phyloP scores from a whole-genome alignment of 495 filamentous ascomycete genomes.

The Penicillium steckii region DNA sequence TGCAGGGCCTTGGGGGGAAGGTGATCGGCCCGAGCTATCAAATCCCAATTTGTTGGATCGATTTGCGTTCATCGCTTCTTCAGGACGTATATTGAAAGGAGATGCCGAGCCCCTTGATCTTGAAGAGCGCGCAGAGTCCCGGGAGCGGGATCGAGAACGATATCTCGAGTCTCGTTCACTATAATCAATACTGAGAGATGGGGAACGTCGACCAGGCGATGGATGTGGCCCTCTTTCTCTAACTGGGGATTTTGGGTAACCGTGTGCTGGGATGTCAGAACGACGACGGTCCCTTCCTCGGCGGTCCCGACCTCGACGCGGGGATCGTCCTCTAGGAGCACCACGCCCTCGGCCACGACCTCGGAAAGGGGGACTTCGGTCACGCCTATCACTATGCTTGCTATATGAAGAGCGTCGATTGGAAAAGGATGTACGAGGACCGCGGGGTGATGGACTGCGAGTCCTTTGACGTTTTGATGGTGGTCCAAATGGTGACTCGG shows the following conservation, averaged over 20 bases:
- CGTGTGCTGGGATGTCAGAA: conserved; percentile 20
- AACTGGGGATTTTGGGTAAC: conserved; percentile 31
- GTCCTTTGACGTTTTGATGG: conserved; percentile 46
- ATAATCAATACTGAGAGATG: conserved; percentile 28
- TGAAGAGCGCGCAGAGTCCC: conserved; percentile 33
- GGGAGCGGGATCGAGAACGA: conserved; percentile 33
- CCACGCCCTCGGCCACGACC: conserved; percentile 36
- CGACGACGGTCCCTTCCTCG: conserved; percentile 32
- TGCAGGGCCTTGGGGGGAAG: conserved; percentile 39
- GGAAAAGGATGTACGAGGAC: conserved; percentile 20
- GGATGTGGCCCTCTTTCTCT: conserved; percentile 27
- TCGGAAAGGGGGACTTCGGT: conserved; percentile 28
- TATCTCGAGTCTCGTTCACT: conserved; percentile 31
- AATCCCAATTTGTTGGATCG: conserved; percentile 26
- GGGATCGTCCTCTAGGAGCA: conserved; percentile 31
- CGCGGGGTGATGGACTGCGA: conserved; percentile 45
- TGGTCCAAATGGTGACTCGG: conserved; percentile 33
- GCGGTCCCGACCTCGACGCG: conserved; percentile 37
- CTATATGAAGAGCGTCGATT: conserved; percentile 24
- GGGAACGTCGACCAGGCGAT: conserved; percentile 32
- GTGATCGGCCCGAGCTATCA: conserved; percentile 29
- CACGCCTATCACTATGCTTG: conserved; percentile 31
- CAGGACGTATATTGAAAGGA: conserved; percentile 23
- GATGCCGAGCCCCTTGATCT: conserved; percentile 31
- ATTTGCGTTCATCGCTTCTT: conserved; percentile 32